Base-by-base conservation (phyloP, 164 flowering plant species). In the Kalanchoe fedtschenkoi region DNA sequence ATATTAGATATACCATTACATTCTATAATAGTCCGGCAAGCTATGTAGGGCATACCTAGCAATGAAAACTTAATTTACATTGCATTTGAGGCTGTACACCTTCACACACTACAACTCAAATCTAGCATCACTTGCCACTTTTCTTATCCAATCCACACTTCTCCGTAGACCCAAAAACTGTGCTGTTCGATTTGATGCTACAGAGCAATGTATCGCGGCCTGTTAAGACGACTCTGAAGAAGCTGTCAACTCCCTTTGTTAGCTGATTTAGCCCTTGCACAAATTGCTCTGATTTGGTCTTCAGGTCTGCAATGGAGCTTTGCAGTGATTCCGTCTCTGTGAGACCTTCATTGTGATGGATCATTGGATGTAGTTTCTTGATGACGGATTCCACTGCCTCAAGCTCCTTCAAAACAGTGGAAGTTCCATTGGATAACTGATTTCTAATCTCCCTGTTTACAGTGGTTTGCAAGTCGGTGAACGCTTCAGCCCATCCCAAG, bases 121-220 rank as follows among this genome's bases (percentile, higher is more conserved):
- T n/a, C n/a, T n/a, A n/a, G n/a, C n/a, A 13, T 74, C 67, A 75
- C 58, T 71, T 68, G 41, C 69, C 46, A 47, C 64, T 53, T 39
- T 69, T 74, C 57, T 56, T 66, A 61, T 65, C 71, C 6, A 41
- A 65, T 16, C 73, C 71, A 24, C 62, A 65, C 61, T 30, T 56
- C 58, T 67, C 74, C 34, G 33, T 24, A 26, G 41, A 55, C 1
- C 59, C 38, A 58, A 66, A 71, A 51, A 81, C 38, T 13, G 62
- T 54, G 28, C 66, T 60, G 62, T 61, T 70, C 46, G 61, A 70
- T 69, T 95, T 81, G 10, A 92, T 73, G 63, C 77, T 84, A 67
- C 76, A 66, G 61, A 93, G 93, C 79, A 89, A 75, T 37, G 88
- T 84, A 77, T 89, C 92, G 51, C 98, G 91, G 15, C 98, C 92